Evolutionary conservation across 306 rosid species (phyloP).

Genomic region (Vigna mungo): DNA sequence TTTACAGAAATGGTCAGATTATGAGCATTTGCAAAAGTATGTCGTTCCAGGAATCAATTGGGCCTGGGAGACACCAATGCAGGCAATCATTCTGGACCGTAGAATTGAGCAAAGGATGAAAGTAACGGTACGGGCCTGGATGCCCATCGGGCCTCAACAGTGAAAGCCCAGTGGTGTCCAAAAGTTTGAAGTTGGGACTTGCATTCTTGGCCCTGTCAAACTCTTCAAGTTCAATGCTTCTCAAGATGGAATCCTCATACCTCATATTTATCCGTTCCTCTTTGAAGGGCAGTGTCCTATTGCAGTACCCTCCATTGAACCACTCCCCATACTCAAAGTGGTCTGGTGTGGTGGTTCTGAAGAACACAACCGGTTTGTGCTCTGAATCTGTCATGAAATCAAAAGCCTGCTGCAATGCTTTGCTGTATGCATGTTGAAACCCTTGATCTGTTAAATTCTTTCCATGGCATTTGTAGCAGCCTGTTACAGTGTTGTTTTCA

Average conservation of each 20-base stretch:
- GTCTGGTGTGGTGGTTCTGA: slow-evolving; percentile 81
- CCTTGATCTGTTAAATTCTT: slow-evolving; percentile 74
- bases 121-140: slow-evolving; percentile 80
- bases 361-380: slow-evolving; percentile 62
- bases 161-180: slow-evolving; percentile 73
- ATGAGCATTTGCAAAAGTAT: slow-evolving; percentile 65
- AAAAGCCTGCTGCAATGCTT: slow-evolving; percentile 54
- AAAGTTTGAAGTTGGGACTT: slow-evolving; percentile 49
- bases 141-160: slow-evolving; percentile 89
- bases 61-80: slow-evolving; percentile 86
- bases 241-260: slow-evolving; percentile 58
- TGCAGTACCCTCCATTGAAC: slow-evolving; percentile 90
- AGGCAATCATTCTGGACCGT: slow-evolving; percentile 49
- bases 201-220: slow-evolving; percentile 50
- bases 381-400: slow-evolving; percentile 45
- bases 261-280: slow-evolving; percentile 52
- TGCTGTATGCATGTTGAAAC: slow-evolving; percentile 64
- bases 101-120: slow-evolving; percentile 64
- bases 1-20: background rate
- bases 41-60: slow-evolving; percentile 92
- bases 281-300: slow-evolving; percentile 75
- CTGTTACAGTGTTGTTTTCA: slow-evolving; percentile 54
- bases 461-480: slow-evolving; percentile 74
- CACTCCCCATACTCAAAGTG: slow-evolving; percentile 90
- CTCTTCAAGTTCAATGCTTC: slow-evolving; percentile 70